A percentile compares a stretch with the other conserved stretches of the same genome.
phyloP scores from a whole-genome alignment of 2,329 filamentous ascomycete species.

The Iodosphaeria phyllophila region DNA sequence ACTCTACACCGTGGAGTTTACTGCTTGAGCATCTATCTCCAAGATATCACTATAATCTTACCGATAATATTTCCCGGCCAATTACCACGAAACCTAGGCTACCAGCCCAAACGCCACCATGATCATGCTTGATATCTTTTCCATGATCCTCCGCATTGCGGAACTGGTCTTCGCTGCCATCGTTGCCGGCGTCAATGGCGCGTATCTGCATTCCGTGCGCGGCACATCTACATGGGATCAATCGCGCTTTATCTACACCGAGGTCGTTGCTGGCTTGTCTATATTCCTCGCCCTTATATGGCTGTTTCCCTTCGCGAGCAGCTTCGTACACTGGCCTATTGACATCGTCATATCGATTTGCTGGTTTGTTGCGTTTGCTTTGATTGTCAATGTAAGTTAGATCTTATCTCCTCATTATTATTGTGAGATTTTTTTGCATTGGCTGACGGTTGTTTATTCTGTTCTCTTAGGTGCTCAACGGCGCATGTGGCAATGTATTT shows the following conservation, averaged over 20 bases:
- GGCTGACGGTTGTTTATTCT: no score
- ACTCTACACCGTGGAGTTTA: no score
- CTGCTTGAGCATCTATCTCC: no score
- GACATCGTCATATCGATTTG: conserved; percentile 50
- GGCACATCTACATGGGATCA: conserved; percentile 30
- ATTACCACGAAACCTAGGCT: no score
- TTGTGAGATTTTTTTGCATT: no score
- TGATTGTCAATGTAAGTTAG: conserved; percentile 41
- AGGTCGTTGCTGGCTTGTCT: conserved; percentile 49
- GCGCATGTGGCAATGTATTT: conserved; percentile 36
- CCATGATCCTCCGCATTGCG: conserved; percentile 36
- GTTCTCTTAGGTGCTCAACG: conserved; percentile 20
- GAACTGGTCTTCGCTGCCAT: conserved; percentile 56
- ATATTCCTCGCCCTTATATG: conserved; percentile 53
- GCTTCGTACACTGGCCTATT: conserved; percentile 52
- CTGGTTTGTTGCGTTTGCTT: conserved; percentile 53
- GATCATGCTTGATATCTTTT: conserved; percentile 33
- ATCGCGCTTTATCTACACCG: conserved; percentile 56
- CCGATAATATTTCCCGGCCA: no score
- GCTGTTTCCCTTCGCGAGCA: conserved; percentile 50
- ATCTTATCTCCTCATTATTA: no score
- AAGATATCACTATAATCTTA: no score
- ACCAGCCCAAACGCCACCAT: no score
- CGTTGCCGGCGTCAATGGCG: conserved; percentile 49
- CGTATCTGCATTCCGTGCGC: conserved; percentile 37